Base-by-base conservation (phyloP, 148 eudicot genomes). In the Cornus controversa region DNA sequence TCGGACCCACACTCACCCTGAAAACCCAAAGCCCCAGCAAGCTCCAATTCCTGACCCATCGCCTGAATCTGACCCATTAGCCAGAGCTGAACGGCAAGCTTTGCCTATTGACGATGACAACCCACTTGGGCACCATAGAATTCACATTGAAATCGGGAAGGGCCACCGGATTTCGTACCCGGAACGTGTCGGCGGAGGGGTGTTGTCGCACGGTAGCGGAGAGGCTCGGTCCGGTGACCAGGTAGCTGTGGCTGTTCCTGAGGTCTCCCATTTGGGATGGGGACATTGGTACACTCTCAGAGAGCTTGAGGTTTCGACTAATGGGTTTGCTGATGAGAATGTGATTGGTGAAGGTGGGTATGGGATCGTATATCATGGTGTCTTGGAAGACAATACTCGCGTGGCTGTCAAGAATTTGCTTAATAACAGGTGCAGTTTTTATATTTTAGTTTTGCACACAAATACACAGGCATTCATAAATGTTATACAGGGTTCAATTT, bases 281-380 rank as follows among this genome's bases (percentile, higher is more conserved):
- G 98, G 98, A 0, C 94, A 86, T 75, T 94, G 98, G 98, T 94
- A 89, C 70, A 94, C 93, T 7, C 75, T 94, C 22, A 87, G 98
- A 40, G 97, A 94, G 88, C 85, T 94, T 10, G 98, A 92, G 82
- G 92, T 73, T 66, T 71, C 89, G 6, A 94, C 97, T 0, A 82
- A 89, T 84, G 89, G 87, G 10, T 92, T 94, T 77, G 77, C 81
- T 22, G 91, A 90, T 75, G 92, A 88, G 79, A 94, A 94, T 88
- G 97, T 94, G 84, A 92, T 94, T 47, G 98, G 98, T 29, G 97
- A 94, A 87, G 98, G 98, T 75, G 98, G 98, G 37, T 94, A 94
- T 88, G 98, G 94, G 74, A 89, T 94, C 84, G 98, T 94, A 53
- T 92, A 94, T 69, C 78, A 77, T 24, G 98, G 97, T 20, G 75